These are phyloP conservation scores for Gonium pectorale DNA, from an alignment of 139 green algal species.

Conservation along the genomic window DNA sequence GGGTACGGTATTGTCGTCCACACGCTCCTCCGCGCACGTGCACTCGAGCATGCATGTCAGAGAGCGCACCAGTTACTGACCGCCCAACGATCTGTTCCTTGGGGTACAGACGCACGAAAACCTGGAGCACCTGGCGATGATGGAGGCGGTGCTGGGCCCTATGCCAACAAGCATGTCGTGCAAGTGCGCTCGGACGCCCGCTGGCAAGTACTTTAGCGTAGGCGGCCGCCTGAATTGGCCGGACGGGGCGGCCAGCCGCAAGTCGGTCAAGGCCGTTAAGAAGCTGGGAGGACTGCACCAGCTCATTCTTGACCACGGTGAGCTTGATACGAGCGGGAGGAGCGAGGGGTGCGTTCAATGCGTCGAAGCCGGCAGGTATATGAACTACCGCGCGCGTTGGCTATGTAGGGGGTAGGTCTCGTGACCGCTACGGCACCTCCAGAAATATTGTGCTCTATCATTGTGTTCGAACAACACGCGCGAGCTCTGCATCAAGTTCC, in stretches of 20 bases:
- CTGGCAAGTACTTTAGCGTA: constrained; percentile 56
- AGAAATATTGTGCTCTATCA: too few species aligned
- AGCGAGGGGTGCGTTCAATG: background rate
- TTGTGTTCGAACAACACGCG: background rate
- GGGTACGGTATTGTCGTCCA: too few species aligned
- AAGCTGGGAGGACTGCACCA: constrained; percentile 43
- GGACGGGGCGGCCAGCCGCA: constrained; percentile 71
- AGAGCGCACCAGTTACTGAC: too few species aligned
- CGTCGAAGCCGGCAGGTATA: too few species aligned
- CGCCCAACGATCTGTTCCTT: too few species aligned
- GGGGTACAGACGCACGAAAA: constrained; percentile 95
- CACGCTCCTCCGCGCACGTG: too few species aligned
- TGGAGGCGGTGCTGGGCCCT: constrained; percentile 90
- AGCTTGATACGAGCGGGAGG: background rate
- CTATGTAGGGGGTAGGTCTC: too few species aligned
- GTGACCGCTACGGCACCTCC: too few species aligned
- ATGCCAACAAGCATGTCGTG: constrained; percentile 70
- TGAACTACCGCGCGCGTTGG: too few species aligned
- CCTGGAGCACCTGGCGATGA: constrained; percentile 99
- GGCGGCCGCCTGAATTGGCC: constrained; percentile 81
- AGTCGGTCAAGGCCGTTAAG: constrained; percentile 85
- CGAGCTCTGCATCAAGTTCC: background rate
- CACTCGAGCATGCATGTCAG: too few species aligned
- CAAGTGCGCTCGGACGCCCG: constrained; percentile 44
- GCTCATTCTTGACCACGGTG: constrained; percentile 41